Base-by-base conservation (phyloP, 1,284 basidiomycete species). In the Sanghuangporus baumii region DNA sequence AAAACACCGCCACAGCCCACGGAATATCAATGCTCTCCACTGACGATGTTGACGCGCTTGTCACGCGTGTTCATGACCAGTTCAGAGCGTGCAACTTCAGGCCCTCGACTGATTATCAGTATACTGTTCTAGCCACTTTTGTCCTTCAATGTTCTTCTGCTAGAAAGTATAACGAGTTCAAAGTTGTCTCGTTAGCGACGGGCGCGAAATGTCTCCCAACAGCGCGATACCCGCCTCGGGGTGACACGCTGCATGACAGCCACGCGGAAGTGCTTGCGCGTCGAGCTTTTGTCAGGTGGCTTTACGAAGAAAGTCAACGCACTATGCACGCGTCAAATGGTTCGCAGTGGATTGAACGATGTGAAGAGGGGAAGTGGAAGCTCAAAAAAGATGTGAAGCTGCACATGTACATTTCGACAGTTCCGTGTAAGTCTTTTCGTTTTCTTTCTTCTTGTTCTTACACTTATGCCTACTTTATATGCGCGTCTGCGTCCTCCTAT, bases 191-290 rank as follows among this genome's bases (percentile, higher is more conserved):
- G 37, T 72, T 94, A 12, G 91, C 86, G 0, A 93, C 94, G 1
- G 95, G 96, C 7, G 88, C 90, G 7, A 97, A 96, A 76, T 94
- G 91, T 68, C 81, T 96, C 0, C 93, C 95, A 0, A 81, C 78
- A 12, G 69, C 74, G 1, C 80, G 81, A 55, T 78, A 94, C 0
- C 86, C 92, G 0, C 69, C 73, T 2, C 75, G 79, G n/a, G 96
- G 95, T 0, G 92, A 97, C 69, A 81, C 87, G 1, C 67, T 98
- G 31, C 93, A 96, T 70, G 95, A 98, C 70, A 87, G 83, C 55
- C 95, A 98, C 73, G 96, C 95, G 2, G 95, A 98, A 74, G 82
- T 96, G 16, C 79, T 97, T 14, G 93, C 93, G 0, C 80, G 93
- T 34, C 81, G 96, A 18, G 89, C 88, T 2, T 86, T 90, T 1